A percentile compares a stretch with the other conserved stretches of the same genome.
Evolutionary conservation across 1,284 basidiomycete genomes (phyloP).

Genomic region (Melampsora abietis-canadensis): DNA sequence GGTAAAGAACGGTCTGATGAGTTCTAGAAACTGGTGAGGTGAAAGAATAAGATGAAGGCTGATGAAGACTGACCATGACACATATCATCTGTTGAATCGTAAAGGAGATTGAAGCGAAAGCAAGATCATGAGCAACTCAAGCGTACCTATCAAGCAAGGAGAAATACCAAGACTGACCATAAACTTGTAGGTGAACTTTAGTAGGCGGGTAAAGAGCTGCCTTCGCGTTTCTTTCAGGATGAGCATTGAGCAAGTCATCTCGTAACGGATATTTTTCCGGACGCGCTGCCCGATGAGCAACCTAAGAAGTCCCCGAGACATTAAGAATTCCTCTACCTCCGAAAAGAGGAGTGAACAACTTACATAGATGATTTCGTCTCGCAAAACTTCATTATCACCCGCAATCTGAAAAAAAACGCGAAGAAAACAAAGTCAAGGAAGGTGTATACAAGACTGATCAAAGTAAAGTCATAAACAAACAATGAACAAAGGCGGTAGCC

Average conservation of each 20-base stretch:
- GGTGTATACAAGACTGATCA: neutral
- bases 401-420: conserved; percentile 53
- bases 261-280: conserved; percentile 70
- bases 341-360: conserved; percentile 56
- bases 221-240: conserved; percentile 48
- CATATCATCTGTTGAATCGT: conserved; percentile 21
- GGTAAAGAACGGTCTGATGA: neutral
- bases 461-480: conserved; percentile 54
- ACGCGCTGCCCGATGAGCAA: conserved; percentile 83
- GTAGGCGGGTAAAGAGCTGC: conserved; percentile 61
- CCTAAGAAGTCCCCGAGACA: conserved; percentile 56
- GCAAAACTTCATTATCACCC: conserved; percentile 83
- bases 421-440: neutral
- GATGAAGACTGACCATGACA: conserved; percentile 31
- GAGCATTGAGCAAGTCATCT: conserved; percentile 59
- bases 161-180: conserved; percentile 50
- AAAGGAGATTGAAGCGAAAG: neutral
- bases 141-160: conserved; percentile 28
- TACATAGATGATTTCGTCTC: conserved; percentile 88
- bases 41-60: neutral
- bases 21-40: neutral
- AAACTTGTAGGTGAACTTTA: conserved; percentile 80
- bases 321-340: conserved; percentile 14
- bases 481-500: conserved; percentile 79
- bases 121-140: neutral